Evolutionary conservation across 306 rosid species (phyloP), one percentile per base, ranked within the genome.

Genomic region (Ochetophila trinervis): DNA sequence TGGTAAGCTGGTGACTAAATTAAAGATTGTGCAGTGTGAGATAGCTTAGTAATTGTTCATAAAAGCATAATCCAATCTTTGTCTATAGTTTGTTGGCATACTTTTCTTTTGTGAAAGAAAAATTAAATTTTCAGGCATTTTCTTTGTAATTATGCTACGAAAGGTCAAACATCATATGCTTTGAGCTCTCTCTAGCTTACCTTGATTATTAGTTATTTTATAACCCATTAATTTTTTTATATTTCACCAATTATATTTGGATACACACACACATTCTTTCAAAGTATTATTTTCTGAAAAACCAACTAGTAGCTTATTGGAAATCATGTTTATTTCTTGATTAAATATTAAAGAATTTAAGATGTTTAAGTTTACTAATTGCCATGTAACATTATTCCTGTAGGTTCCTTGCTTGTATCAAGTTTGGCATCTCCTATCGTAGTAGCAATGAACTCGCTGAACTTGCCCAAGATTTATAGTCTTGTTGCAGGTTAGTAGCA

Each of bases 371-470:
- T 60, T 52, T 15, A 48, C 64, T 34, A 3, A 17, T 47, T 59
- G 10, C 50, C 49, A 16, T 40, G 47, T 70, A 62, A 40, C 74
- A 53, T 48, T 54, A 15, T 70, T 56, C 19, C 60, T 65, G 45
- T 70, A 92, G 98, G 95, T 37, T 91, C 95, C 47, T 74, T 87
- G 74, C 70, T 92, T 49, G 93, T 85, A 48, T 89, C 98, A 37
- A 57, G 80, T 53, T 66, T 85, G 62, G 86, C 89, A 18, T 73
- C 87, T 60, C 98, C 96, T 1, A 13, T 85, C 67, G 75, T 87
- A 54, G 68, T 85, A 16, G 77, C 63, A 53, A 74, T 76, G 54
- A 81, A 72, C 74, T 76, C 87, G 80, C 78, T 92, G 68, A 85
- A 81, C 58, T 53, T 89, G 73, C 87, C 98, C 15, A 92, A 92